Evolutionary conservation across 192 early-diverging fungal species (phyloP).

Genomic region (Phycomyces nitens): DNA sequence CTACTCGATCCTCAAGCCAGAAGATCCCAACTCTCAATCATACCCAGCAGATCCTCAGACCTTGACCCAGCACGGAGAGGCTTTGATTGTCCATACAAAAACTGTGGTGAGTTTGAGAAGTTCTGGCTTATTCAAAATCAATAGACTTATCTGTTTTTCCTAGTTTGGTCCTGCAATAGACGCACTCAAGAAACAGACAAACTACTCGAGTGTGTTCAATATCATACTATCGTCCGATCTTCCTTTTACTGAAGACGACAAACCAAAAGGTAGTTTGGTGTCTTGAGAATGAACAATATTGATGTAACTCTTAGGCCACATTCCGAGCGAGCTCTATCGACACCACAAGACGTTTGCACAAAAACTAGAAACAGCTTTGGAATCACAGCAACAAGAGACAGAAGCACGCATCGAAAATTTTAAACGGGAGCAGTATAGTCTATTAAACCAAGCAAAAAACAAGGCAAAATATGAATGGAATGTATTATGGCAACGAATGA

Average conservation of each 20-base stretch:
- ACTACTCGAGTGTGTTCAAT: slow-evolving; percentile 1
- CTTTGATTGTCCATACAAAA: slow-evolving; percentile 6
- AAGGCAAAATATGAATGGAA: slow-evolving; percentile 8
- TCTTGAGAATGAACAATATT: background rate
- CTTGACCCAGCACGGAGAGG: background rate
- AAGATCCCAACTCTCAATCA: background rate
- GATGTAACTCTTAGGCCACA: background rate
- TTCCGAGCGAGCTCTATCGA: background rate
- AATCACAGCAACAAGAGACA: background rate
- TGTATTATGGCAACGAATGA: slow-evolving; percentile 17
- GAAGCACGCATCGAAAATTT: slow-evolving; percentile 9
- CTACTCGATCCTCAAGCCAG: slow-evolving; percentile 5
- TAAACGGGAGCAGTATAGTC: slow-evolving; percentile 9
- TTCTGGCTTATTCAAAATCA: background rate
- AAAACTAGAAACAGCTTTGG: background rate
- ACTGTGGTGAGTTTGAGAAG: background rate
- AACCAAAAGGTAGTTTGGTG: background rate
- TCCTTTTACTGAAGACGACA: slow-evolving; percentile 4
- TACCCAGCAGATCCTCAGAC: background rate
- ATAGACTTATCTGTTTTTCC: background rate
- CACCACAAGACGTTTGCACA: slow-evolving; percentile 1
- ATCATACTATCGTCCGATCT: slow-evolving; percentile 6
- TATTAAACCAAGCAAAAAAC: background rate
- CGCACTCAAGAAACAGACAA: background rate
- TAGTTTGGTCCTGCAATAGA: slow-evolving; percentile 10